Evolutionary conservation across 2,329 filamentous ascomycete species (phyloP), one percentile per base, ranked within the genome.

Genomic region (Hortaea sp.): DNA sequence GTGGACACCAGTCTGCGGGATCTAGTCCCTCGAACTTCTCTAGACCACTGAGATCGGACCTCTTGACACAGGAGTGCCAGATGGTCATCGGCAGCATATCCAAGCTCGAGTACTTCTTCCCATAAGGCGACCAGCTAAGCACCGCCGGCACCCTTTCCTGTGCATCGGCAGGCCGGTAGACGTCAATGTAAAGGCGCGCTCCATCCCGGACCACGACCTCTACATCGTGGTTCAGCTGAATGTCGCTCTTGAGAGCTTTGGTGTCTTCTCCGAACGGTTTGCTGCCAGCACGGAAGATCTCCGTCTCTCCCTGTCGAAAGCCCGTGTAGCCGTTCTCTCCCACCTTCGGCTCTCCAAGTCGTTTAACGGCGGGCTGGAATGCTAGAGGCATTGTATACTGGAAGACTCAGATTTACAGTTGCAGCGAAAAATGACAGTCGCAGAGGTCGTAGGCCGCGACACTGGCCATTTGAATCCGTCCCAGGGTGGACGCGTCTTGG

Each of bases 21-120:
- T 72, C 69, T 1, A 63, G 63, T 0, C 63, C 68, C 50, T 71
- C 69, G 45, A 71, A 71, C 38, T 69, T 70, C 49, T 72, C 66
- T 52, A 63, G 52, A 4, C 61, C 62, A 13, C 28, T 34, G 29
- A 45, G 35, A 10, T 20, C 20, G 20, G 20, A 20, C 20, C 20
- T 20, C 20, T 20, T 20, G 20, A 20, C 20, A 20, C 20, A 20
- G 20, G 20, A 20, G 20, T 20, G 20, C 20, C 20, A 20, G 20
- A 20, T 20, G 20, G 20, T 20, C 20, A 20, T 20, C 20, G 20
- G 20, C 20, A 20, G 20, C 20, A 20, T 20, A 20, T 20, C 20
- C 20, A 20, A 20, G 20, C 20, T 20, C 20, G 20, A 20, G 20
- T 20, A 20, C 20, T 20, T 20, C 20, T 20, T 20, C 20, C 20